Evolutionary conservation across 2,329 filamentous ascomycete genomes (phyloP), one percentile per base, ranked within the genome.

Genomic region (Dendryphion nanum): DNA sequence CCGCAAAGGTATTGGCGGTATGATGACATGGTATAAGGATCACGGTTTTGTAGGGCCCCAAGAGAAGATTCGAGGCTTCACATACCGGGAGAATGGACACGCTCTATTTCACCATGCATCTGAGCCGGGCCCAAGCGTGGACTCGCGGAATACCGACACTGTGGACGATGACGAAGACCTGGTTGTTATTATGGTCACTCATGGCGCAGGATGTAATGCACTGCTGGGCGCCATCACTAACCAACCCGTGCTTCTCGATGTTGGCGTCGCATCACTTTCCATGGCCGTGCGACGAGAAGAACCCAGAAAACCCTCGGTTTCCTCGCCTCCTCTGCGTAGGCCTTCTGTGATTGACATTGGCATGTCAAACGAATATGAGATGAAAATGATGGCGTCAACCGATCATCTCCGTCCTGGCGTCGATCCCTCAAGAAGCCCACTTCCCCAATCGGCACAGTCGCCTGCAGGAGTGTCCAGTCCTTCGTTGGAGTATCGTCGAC

Each of bases 191-290:
- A 70, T 98, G 6, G 86, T 98, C 16, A 95, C 93, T 0, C 93
- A 98, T 59, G 91, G 91, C 17, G 93, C 93, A 12, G 93, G 93
- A 26, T 95, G 91, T 68, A 98, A 98, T 68, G 93, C 93, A 2
- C 69, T 98, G 30, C 90, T 98, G 45, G 89, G 91, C 10, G 89
- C 89, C 18, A 79, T 98, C 48, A 94, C 90, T 0, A 86, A 91
- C 43, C 86, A 95, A 56, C 91, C 93, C 0, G 89, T 95, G 0
- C 75, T 98, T 12, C 81, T 95, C 56, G 90, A 97, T 59, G 85
- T 97, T 13, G 85, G 84, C 18, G 86, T 95, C 68, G 87, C 91
- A 1, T 95, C 90, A 3, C 74, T 98, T 33, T 96, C 91, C 1
- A 86, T 96, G 82, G 91, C 91, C 8, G 57, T 62, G 2, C 51